Conservation (phyloP, 768 basidiomycete species). For the Cantharellus anzutake region DNA sequence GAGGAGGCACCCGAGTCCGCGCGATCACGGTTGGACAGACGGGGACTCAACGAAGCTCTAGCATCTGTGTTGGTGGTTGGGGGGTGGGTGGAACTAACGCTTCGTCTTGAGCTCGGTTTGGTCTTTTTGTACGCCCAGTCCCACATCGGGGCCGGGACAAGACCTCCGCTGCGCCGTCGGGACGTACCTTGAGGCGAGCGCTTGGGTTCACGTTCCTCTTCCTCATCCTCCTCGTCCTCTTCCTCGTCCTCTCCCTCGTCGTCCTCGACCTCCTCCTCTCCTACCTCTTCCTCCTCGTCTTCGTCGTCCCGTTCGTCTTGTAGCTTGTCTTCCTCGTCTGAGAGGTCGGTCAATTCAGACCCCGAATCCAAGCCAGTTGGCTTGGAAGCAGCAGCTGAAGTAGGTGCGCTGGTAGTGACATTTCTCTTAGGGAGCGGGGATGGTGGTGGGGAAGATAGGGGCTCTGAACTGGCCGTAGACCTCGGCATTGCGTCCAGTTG, state of each 20-base stretch:
- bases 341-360: background rate
- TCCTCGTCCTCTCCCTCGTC: background rate
- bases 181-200: background rate
- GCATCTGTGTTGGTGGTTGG: no score
- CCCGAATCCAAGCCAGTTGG: background rate
- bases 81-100: background rate
- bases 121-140: conserved; percentile 53
- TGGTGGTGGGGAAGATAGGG: background rate
- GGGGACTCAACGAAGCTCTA: no score
- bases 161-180: conserved; percentile 28
- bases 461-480: background rate
- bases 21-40: no score
- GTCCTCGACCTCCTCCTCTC: background rate
- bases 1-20: background rate
- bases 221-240: background rate
- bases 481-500: background rate
- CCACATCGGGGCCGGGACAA: conserved; percentile 73
- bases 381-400: background rate
- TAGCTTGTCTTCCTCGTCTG: background rate
- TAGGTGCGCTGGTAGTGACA: background rate
- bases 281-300: background rate
- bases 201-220: background rate
- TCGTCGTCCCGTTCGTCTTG: background rate
- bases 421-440: background rate
- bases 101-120: conserved; percentile 18